Percentiles rank a stretch among this genome's conserved stretches.
phyloP scores from a whole-genome alignment of 192 early-diverging fungal genomes.

The Jimgerdemannia lactiflua region DNA sequence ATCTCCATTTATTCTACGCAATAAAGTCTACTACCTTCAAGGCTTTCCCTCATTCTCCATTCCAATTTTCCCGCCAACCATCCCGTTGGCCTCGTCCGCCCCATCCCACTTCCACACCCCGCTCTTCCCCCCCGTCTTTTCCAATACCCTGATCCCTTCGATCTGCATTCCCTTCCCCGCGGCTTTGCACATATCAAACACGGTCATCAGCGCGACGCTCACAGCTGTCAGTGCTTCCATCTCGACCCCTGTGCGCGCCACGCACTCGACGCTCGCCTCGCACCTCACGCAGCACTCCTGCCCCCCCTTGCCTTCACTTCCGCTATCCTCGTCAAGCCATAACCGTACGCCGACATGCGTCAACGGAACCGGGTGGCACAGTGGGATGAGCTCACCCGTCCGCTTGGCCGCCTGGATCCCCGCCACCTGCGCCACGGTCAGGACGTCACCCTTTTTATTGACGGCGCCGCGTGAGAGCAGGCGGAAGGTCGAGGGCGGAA shows the following conservation, averaged over 20 bases:
- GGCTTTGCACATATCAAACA: conserved; percentile 98
- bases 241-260: conserved; percentile 87
- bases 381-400: conserved; percentile 78
- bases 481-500: conserved; percentile 63
- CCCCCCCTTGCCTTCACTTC: background rate
- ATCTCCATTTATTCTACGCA: no score
- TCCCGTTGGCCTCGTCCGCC: background rate
- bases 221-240: conserved; percentile 86
- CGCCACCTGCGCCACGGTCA: conserved; percentile 83
- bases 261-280: conserved; percentile 64
- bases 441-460: conserved; percentile 86
- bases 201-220: conserved; percentile 76
- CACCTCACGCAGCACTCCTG: conserved; percentile 51
- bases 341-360: conserved; percentile 71
- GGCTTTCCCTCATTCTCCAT: no score
- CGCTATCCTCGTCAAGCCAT: conserved; percentile 26
- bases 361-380: conserved; percentile 82
- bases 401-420: conserved; percentile 91
- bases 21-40: no score
- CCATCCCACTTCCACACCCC: conserved; percentile 41
- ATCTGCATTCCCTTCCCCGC: conserved; percentile 83
- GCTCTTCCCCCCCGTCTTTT: conserved; percentile 86
- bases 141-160: conserved; percentile 63
- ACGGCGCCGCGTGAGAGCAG: conserved; percentile 57
- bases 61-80: no score